Evolutionary conservation across 2,329 filamentous ascomycete species (phyloP), one percentile per base, ranked within the genome.

Genomic region (Apiospora sp.): DNA sequence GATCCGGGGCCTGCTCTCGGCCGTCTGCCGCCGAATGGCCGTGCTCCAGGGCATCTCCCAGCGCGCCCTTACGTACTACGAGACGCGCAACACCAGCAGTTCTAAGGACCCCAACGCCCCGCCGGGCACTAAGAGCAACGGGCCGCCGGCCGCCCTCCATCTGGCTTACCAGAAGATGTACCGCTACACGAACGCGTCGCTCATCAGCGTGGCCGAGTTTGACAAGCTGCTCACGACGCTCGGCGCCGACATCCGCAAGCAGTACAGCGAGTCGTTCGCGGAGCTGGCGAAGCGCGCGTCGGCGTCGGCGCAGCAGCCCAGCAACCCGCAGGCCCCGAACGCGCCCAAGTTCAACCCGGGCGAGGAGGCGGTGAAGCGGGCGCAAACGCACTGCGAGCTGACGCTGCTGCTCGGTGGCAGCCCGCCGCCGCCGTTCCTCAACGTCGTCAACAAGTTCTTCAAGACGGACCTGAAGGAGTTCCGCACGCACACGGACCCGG

Each of bases 1-100:
- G 70, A 92, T 92, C 14, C 90, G 94, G 16, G 90, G 90, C 27
- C 92, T 96, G 75, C 85, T 97, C 30, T 90, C 90, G 37, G 90
- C 92, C 43, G 86, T 91, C 68, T 93, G 90, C 80, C 90, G 90
- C 54, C 89, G 91, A 43, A 85, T 95, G 30, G 81, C 84, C 4
- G 87, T 91, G 74, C 83, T 93, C 75, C 86, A 91, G 71, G 75
- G 75, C 5, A 81, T 89, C 12, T 87, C 87, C 54, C 82, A 80
- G 46, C 82, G 84, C 58, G 87, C 88, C 2, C 85, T 87, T 14
- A 83, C 85, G 5, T 89, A 86, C 78, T 90, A 86, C 75, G 85
- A 88, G 73, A 81, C 79, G 69, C 79, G 81, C 71, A 72, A 74
- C 51, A 76, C 81, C 69, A 80, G 81, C 73, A 81, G 80, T 30